phyloP scores from a whole-genome alignment of 495 filamentous ascomycete species.

The Talaromyces proteolyticus region DNA sequence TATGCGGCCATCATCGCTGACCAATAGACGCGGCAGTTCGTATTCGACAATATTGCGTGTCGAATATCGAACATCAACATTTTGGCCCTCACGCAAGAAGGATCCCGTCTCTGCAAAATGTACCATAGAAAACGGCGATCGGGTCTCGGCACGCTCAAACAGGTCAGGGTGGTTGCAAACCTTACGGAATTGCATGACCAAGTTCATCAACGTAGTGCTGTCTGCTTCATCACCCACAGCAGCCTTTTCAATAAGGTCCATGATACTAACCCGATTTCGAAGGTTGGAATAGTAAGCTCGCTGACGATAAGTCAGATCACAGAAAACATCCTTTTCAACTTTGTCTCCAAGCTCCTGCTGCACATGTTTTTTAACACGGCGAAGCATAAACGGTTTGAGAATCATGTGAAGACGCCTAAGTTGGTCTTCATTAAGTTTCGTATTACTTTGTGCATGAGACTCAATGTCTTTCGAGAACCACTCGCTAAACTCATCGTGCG shows the following conservation, averaged over 20 bases:
- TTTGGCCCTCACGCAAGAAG: conserved; percentile 81
- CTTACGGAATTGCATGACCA: conserved; percentile 99
- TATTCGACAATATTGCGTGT: conserved; percentile 83
- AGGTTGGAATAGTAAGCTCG: conserved; percentile 89
- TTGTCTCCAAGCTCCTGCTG: conserved; percentile 98
- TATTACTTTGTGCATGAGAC: conserved; percentile 96
- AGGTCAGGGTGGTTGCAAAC: conserved; percentile 98
- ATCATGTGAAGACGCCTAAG: conserved; percentile 97
- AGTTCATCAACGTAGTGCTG: conserved; percentile 93
- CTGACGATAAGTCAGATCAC: conserved; percentile 94
- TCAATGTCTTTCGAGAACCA: conserved; percentile 99
- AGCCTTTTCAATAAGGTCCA: conserved; percentile 97
- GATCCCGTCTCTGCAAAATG: conserved; percentile 91
- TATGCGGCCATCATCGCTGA: conserved; percentile 67
- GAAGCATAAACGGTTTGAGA: conserved; percentile 97
- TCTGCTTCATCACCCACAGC: conserved; percentile 91
- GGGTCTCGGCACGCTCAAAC: conserved; percentile 89
- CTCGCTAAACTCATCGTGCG: conserved; percentile 98
- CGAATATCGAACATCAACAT: conserved; percentile 79
- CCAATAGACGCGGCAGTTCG: conserved; percentile 71
- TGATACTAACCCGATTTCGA: conserved; percentile 94
- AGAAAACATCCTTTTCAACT: conserved; percentile 94
- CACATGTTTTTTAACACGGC: conserved; percentile 98
- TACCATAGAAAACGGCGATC: conserved; percentile 74
- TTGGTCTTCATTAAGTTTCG: conserved; percentile 96